A percentile compares a stretch with the other conserved stretches of the same genome.
These are phyloP conservation scores for Fusarium buharicum DNA, from an alignment of 2,329 filamentous ascomycete species.

Conservation along the genomic window DNA sequence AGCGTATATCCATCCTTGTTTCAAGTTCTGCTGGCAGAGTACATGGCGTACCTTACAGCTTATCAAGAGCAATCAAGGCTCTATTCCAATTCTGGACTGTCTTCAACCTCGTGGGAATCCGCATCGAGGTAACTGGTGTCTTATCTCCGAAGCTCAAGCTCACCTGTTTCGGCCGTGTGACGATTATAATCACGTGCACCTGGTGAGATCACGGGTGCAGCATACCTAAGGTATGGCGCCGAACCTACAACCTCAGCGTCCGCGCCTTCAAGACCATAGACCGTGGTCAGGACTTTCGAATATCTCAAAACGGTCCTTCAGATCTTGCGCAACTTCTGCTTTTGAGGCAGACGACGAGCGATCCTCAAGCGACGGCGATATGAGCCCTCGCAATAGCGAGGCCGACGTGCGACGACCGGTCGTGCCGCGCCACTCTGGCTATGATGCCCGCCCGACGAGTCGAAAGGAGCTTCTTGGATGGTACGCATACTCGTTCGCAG, in stretches of 20 bases:
- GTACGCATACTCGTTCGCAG: conserved; percentile 96
- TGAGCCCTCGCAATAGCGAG: conserved; percentile 53
- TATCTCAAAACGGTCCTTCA: conserved; percentile 65
- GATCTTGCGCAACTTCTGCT: conserved; percentile 67
- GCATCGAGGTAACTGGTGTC: conserved; percentile 6
- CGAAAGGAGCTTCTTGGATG: conserved; percentile 88
- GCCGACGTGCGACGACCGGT: conserved; percentile 50
- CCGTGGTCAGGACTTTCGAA: conserved; percentile 62
- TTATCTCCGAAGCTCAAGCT: neutral
- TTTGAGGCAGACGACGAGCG: conserved; percentile 77
- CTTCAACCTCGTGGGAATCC: conserved; percentile 14
- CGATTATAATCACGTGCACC: conserved; percentile 46
- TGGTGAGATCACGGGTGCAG: conserved; percentile 38
- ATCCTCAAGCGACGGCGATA: conserved; percentile 57
- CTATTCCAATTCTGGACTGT: conserved; percentile 10
- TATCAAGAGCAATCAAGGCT: conserved; percentile 19
- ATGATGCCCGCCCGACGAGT: conserved; percentile 91
- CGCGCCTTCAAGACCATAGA: conserved; percentile 53
- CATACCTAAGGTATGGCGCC: conserved; percentile 36
- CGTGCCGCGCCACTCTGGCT: conserved; percentile 74
- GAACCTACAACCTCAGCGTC: conserved; percentile 51
- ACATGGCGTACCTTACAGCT: conserved; percentile 28
- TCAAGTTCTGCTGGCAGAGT: conserved; percentile 16
- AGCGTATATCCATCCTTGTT: neutral
- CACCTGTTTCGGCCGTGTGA: conserved; percentile 38